Evolutionary conservation across 805 yeast species (phyloP).

Genomic region (Tetrapisispora fleetii): DNA sequence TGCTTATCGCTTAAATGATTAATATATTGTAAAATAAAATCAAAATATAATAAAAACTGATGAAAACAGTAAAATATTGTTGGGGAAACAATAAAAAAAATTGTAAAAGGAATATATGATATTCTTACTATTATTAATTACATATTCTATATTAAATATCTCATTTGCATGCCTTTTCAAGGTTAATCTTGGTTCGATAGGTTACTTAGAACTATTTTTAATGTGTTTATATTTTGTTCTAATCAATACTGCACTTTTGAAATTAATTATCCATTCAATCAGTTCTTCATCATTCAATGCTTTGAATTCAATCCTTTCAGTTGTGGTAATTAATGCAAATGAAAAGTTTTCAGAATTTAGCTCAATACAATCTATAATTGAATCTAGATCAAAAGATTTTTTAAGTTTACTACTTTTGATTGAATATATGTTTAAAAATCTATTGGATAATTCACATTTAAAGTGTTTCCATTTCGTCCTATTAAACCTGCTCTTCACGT

Average conservation of each 20-base stretch:
- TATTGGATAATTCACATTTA: conserved; percentile 11
- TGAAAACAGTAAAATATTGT: no score
- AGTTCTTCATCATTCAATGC: conserved; percentile 14
- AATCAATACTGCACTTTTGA: conserved; percentile 14
- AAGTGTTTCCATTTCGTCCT: conserved; percentile 16
- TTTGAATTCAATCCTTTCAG: conserved; percentile 13
- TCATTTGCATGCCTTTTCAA: neutral
- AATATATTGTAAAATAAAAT: neutral
- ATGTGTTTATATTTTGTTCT: conserved; percentile 6
- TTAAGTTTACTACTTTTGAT: conserved; percentile 10
- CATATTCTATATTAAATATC: neutral
- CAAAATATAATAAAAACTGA: no score
- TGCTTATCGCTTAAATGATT: neutral
- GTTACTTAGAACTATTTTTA: no score
- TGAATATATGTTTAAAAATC: conserved; percentile 10
- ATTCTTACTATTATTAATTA: neutral
- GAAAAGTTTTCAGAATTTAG: conserved; percentile 10
- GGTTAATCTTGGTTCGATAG: no score
- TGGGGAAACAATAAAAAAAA: no score
- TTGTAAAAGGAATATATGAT: neutral
- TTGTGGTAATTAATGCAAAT: conserved; percentile 13
- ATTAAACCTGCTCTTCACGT: conserved; percentile 11
- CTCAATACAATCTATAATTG: conserved; percentile 16
- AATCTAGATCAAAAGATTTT: conserved; percentile 7
- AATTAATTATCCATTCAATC: conserved; percentile 18